phyloP scores from a whole-genome alignment of 2,329 filamentous ascomycete species.

The Elsinoe perseae region DNA sequence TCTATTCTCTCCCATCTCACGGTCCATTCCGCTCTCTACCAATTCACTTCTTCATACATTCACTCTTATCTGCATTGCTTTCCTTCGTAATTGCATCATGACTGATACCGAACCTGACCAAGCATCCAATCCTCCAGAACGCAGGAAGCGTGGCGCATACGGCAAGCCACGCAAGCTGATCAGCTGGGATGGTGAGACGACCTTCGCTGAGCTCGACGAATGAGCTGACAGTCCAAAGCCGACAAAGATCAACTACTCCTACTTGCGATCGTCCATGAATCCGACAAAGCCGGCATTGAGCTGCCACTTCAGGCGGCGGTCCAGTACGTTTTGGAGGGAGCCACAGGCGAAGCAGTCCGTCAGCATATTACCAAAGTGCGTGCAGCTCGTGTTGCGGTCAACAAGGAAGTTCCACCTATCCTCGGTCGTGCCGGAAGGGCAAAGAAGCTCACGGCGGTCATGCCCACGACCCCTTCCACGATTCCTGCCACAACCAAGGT shows the following conservation, averaged over 20 bases:
- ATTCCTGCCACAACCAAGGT: not conserved
- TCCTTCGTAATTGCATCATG: not conserved
- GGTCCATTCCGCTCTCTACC: not conserved
- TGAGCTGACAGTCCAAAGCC: constrained; percentile 16
- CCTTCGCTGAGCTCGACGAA: not conserved
- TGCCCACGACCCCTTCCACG: not conserved
- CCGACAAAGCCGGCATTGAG: constrained; percentile 17
- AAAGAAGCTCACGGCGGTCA: constrained; percentile 9
- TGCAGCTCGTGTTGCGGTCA: constrained; percentile 19
- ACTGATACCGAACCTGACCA: not conserved
- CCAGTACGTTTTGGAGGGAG: constrained; percentile 17
- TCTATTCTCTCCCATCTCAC: not conserved
- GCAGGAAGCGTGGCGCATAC: constrained; percentile 11
- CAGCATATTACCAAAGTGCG: constrained; percentile 27
- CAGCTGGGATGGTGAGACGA: constrained; percentile 26
- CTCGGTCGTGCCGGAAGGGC: not conserved
- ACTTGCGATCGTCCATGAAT: constrained; percentile 22
- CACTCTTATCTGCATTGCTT: not conserved
- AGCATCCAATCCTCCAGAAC: not conserved
- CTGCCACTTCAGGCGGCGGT: constrained; percentile 24
- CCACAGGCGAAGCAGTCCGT: constrained; percentile 23
- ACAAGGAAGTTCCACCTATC: constrained; percentile 22
- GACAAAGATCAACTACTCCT: constrained; percentile 25
- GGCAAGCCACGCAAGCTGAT: constrained; percentile 22
- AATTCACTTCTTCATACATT: not conserved